phyloP scores from a whole-genome alignment of 805 yeast genomes.

The Ogataea wickerhamii region DNA sequence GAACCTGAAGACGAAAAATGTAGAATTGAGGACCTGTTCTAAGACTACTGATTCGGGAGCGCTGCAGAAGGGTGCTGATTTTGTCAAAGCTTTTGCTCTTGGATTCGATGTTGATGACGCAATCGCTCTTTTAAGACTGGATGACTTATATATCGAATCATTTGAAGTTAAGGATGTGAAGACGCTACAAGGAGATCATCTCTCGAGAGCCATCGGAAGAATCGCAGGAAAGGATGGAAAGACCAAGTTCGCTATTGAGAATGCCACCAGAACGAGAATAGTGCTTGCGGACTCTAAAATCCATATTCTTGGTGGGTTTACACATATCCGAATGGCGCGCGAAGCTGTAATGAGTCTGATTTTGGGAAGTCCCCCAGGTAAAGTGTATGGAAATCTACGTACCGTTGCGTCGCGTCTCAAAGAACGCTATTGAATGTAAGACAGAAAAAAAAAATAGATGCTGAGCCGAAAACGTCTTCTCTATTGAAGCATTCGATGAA shows the following conservation, averaged over 20 bases:
- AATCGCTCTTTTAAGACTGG: conserved; percentile 87
- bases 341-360: conserved; percentile 93
- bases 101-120: conserved; percentile 98
- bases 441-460: neutral
- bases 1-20: conserved; percentile 85
- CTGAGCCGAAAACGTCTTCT: too few relatives aligned
- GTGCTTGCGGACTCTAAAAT: conserved; percentile 96
- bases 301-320: conserved; percentile 95
- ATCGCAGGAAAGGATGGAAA: conserved; percentile 99
- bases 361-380: conserved; percentile 97
- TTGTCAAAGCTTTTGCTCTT: conserved; percentile 88
- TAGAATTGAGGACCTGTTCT: conserved; percentile 78
- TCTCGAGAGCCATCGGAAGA: conserved; percentile 98
- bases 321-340: conserved; percentile 97
- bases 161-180: conserved; percentile 97
- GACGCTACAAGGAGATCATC: conserved; percentile 91
- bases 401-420: conserved; percentile 96
- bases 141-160: conserved; percentile 94
- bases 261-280: conserved; percentile 96
- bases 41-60: conserved; percentile 92
- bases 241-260: conserved; percentile 97
- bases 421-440: conserved; percentile 73
- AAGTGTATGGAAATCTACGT: conserved; percentile 95
- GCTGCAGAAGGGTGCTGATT: conserved; percentile 96
- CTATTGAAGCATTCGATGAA: too few relatives aligned